Evolutionary conservation across 2,329 filamentous ascomycete genomes (phyloP), one percentile per base, ranked within the genome.

Genomic region (Fusarium bulbicola): DNA sequence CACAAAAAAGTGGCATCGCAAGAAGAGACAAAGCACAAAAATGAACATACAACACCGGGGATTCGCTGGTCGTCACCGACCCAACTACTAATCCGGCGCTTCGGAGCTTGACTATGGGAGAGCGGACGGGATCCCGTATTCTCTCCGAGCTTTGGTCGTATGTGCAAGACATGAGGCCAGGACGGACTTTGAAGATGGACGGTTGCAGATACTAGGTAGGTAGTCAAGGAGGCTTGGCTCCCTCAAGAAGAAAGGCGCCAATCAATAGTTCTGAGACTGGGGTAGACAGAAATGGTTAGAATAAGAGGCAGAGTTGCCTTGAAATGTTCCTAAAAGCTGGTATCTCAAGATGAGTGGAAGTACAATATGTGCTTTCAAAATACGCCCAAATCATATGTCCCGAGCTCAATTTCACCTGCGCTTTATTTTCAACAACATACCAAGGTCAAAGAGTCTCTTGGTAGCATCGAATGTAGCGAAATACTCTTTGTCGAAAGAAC

Each of bases 51-150:
- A 61, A 63, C 56, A 63, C 61, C 45, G 20, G 61, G 61, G 18
- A 61, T 63, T 63, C 61, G 56, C 61, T 63, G 56, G 61, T 63
- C 56, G 54, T 60, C 61, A 63, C 56, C 45, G 45, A 63, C 56
- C 61, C 56, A 63, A 63, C 54, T 63, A 63, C 61, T 63, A 63
- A 63, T 63, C 61, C 61, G 54, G 61, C 61, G 61, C 63, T 63
- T 63, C 63, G 47, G 21, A 63, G 47, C 58, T 65, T 65, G 58
- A 65, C 63, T 54, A 63, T 47, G 58, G 58, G 62, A 62, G 62
- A 65, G 37, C 37, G 18, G 45, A 64, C 62, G 62, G 57, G 62
- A 64, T 61, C 62, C 58, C 62, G 62, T 65, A 54, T 65, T 65
- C n/a, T 62, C 58, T 42, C 30, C 47, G 62, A 63, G 62, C 62